Base-by-base conservation (phyloP, 2,329 filamentous ascomycete genomes). In the Annulohypoxylon truncatum region DNA sequence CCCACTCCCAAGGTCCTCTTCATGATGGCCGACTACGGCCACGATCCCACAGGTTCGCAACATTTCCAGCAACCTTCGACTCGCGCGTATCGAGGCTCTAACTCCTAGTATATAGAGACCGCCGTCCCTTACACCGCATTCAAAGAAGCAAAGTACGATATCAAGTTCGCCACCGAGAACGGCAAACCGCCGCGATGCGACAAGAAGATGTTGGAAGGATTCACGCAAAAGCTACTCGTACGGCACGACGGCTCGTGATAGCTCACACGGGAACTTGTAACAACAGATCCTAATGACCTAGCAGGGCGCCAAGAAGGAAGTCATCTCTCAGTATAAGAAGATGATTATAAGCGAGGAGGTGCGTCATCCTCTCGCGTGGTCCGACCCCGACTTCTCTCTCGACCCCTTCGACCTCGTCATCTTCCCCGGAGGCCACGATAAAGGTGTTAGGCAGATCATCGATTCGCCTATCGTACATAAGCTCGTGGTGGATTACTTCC, bases 21-120 rank as follows among this genome's bases (percentile, higher is more conserved):
- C 44, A 69, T 84, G 56, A 85, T 86, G 83, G 80, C 84, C 42
- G 84, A 87, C 70, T 85, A 86, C 66, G 84, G 84, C 44, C 83
- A 86, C 69, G 84, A 87, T 68, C 85, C 84, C 1, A 86, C 84
- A 46, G 83, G 84, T 85, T 67, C 38, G 68, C 53, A 15, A 44
- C 42, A 20, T 38, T 4, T 24, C 24, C n/a, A 1, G 20, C 28
- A 38, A 15, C 42, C 20, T 47, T 13, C 40, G 6, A 26, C n/a
- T 24, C 38, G 10, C 26, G 20, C 31, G 10, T 26, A 35, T 35
- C 13, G 2, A n/a, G 22, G 22, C 40, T 42, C 54, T 59, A 51
- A 55, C 54, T n/a, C 13, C 31, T 12, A 13, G 8, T 31, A 9
- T 44, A 6, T 35, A 86, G 84, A 87, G 73, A 84, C 83, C 7